These are phyloP conservation scores for Xylaria bambusicola DNA, from an alignment of 495 filamentous ascomycete genomes.

Conservation along the genomic window DNA sequence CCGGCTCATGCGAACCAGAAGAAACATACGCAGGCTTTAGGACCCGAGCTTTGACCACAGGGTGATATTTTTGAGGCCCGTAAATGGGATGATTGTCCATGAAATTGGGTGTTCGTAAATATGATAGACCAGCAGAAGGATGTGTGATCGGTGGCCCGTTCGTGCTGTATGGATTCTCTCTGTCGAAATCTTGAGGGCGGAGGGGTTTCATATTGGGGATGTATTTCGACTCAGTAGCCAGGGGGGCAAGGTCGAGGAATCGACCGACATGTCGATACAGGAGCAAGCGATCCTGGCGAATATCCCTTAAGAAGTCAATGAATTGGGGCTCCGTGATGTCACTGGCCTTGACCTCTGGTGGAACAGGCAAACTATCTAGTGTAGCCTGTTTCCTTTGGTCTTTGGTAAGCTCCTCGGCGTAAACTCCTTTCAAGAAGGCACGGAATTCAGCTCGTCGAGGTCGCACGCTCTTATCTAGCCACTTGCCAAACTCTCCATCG, in stretches of 20 bases:
- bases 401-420: constrained; percentile 51
- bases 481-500: constrained; percentile 69
- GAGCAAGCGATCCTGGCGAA: constrained; percentile 54
- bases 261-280: constrained; percentile 51
- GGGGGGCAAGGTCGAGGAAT: constrained; percentile 59
- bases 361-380: constrained; percentile 22
- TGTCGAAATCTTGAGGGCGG: constrained; percentile 18
- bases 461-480: constrained; percentile 63
- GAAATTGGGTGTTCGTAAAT: constrained; percentile 70
- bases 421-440: constrained; percentile 54
- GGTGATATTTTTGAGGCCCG: constrained; percentile 67
- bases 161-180: constrained; percentile 53
- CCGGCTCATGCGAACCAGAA: constrained; percentile 25
- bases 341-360: constrained; percentile 28
- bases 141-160: constrained; percentile 79
- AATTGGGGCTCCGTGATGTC: constrained; percentile 64
- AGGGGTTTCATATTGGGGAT: constrained; percentile 23
- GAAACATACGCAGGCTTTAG: constrained; percentile 43
- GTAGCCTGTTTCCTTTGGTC: constrained; percentile 44
- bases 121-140: constrained; percentile 87
- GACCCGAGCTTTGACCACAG: constrained; percentile 70
- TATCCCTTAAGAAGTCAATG: constrained; percentile 57
- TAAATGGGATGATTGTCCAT: constrained; percentile 78
- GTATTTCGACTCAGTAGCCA: constrained; percentile 2
- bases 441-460: constrained; percentile 62